phyloP scores from a whole-genome alignment of 768 basidiomycete genomes.

The Pleurotus tuber-regium region DNA sequence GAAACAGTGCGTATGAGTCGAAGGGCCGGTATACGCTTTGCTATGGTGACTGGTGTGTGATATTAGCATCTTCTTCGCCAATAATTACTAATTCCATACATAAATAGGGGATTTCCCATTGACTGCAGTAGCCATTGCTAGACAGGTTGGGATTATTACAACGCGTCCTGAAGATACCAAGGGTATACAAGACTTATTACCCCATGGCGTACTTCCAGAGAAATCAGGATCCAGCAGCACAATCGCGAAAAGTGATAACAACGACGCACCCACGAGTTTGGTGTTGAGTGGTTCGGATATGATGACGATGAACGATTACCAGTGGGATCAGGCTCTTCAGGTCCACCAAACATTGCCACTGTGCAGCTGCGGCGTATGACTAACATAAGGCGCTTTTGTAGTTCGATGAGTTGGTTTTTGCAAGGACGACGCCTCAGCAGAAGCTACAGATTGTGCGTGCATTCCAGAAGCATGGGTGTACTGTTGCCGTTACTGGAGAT shows the following conservation, averaged over 20 bases:
- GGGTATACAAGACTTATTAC: conserved; percentile 33
- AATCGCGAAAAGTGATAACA: conserved; percentile 17
- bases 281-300: conserved; percentile 42
- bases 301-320: conserved; percentile 28
- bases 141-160: conserved; percentile 57
- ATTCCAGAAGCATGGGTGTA: conserved; percentile 47
- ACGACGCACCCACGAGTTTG: conserved; percentile 30
- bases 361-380: too few species aligned
- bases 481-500: conserved; percentile 67
- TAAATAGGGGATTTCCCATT: conserved; percentile 49
- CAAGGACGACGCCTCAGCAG: conserved; percentile 61
- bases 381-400: conserved; percentile 19
- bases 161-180: conserved; percentile 31
- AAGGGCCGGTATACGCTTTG: conserved; percentile 58
- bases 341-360: too few species aligned
- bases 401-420: conserved; percentile 55
- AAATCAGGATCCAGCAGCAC: conserved; percentile 24
- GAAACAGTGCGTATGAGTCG: conserved; percentile 50
- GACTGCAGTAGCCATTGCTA: conserved; percentile 62
- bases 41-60: conserved; percentile 53
- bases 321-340: conserved; percentile 26
- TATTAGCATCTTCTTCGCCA: not conserved
- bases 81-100: not conserved
- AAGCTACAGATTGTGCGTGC: conserved; percentile 63
- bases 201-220: conserved; percentile 18